These are phyloP conservation scores for Penicillium nucicola DNA, from an alignment of 495 filamentous ascomycete genomes.

Conservation along the genomic window DNA sequence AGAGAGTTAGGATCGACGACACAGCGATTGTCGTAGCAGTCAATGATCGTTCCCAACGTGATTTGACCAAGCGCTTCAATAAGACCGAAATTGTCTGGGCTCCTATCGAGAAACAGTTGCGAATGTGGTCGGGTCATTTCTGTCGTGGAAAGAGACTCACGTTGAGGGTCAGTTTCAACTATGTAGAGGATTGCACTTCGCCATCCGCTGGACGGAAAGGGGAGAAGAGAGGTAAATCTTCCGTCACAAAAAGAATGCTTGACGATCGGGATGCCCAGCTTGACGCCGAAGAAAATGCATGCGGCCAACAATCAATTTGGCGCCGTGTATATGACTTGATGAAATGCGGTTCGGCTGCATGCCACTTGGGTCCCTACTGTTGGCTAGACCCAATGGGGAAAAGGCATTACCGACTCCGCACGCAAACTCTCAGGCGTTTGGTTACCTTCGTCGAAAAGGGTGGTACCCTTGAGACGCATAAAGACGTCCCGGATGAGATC, in stretches of 20 bases:
- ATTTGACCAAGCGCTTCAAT: constrained; percentile 21
- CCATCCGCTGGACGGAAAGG: not conserved
- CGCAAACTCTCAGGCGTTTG: constrained; percentile 13
- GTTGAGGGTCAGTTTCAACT: constrained; percentile 15
- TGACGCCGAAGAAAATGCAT: constrained; percentile 15
- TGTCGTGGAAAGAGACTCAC: constrained; percentile 9
- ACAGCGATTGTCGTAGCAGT: constrained; percentile 17
- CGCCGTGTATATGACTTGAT: constrained; percentile 1
- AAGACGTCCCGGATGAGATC: constrained; percentile 12
- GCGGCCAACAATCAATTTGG: constrained; percentile 10
- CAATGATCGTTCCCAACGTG: constrained; percentile 19
- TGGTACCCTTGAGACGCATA: constrained; percentile 7
- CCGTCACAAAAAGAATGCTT: constrained; percentile 13
- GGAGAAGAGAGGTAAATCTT: constrained; percentile 16
- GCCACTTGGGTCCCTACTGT: not conserved
- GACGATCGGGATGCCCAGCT: constrained; percentile 14
- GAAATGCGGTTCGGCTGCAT: not conserved
- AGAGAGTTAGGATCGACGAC: constrained; percentile 17
- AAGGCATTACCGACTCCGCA: constrained; percentile 17
- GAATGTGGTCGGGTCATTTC: constrained; percentile 6
- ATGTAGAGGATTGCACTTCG: constrained; percentile 3
- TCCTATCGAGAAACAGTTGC: constrained; percentile 18
- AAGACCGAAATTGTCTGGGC: constrained; percentile 18
- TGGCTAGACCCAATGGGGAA: constrained; percentile 10
- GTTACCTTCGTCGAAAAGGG: constrained; percentile 16